Percentiles rank a stretch among this genome's conserved stretches.
These are phyloP conservation scores for Shiraia bambusicola DNA, from an alignment of 2,329 filamentous ascomycete species.

Conservation along the genomic window DNA sequence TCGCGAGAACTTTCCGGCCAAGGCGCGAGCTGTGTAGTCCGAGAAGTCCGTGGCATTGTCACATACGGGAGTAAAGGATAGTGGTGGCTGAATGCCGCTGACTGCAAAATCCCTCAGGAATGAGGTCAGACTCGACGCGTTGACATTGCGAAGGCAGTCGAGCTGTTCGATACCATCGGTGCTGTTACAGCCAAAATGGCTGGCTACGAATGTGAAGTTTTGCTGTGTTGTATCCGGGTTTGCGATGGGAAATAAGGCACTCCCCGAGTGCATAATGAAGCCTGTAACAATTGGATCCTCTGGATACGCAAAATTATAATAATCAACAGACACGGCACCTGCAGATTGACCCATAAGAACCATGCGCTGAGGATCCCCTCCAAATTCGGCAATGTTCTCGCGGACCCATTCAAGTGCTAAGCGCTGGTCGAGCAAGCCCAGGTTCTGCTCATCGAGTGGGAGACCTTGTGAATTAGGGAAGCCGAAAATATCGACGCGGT, in stretches of 20 bases:
- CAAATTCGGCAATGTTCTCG: slow-evolving; percentile 44
- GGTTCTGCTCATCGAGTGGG: slow-evolving; percentile 34
- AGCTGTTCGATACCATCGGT: slow-evolving; percentile 30
- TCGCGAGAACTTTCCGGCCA: slow-evolving; percentile 29
- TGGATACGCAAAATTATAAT: slow-evolving; percentile 52
- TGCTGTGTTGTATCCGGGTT: slow-evolving; percentile 25
- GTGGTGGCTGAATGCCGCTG: slow-evolving; percentile 22
- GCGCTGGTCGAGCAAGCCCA: slow-evolving; percentile 46
- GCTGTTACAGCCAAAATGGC: slow-evolving; percentile 37
- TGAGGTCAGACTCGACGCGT: slow-evolving; percentile 29
- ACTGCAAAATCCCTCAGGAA: slow-evolving; percentile 37
- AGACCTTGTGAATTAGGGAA: slow-evolving; percentile 43
- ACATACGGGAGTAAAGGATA: slow-evolving; percentile 32
- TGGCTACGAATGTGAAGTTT: slow-evolving; percentile 45
- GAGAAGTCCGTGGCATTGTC: slow-evolving; percentile 38
- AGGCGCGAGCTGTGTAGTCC: slow-evolving; percentile 38
- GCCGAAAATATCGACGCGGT: slow-evolving; percentile 45
- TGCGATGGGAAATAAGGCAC: slow-evolving; percentile 12
- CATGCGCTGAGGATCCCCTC: slow-evolving; percentile 41
- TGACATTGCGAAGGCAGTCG: slow-evolving; percentile 41
- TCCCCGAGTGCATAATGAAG: slow-evolving; percentile 31
- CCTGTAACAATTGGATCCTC: slow-evolving; percentile 50
- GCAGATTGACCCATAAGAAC: slow-evolving; percentile 45
- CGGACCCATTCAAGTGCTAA: slow-evolving; percentile 44
- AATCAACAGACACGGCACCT: slow-evolving; percentile 47